Evolutionary conservation across 345 rosid species (phyloP).

Genomic region (Alliaria petiolata): DNA sequence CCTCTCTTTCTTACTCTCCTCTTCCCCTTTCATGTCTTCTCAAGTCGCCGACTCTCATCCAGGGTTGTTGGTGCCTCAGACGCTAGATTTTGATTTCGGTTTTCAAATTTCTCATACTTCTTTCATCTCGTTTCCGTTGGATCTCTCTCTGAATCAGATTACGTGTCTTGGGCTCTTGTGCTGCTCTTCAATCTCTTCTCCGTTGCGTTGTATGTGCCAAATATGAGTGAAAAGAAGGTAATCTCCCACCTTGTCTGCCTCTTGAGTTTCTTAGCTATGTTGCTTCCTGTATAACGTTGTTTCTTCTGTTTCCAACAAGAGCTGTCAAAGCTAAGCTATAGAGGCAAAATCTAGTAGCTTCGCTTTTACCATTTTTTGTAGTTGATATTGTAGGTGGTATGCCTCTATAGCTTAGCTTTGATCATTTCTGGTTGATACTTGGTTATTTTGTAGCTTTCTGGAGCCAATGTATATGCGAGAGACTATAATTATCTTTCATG

Average conservation of each 20-base stretch:
- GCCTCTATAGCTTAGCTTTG: neutral
- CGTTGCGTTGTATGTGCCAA: slow-evolving; percentile 27
- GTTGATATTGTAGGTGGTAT: neutral
- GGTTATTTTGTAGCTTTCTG: neutral
- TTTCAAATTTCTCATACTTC: slow-evolving; percentile 26
- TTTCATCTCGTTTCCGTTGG: slow-evolving; percentile 24
- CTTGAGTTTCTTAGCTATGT: neutral
- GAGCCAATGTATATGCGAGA: neutral
- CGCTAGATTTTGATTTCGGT: slow-evolving; percentile 37
- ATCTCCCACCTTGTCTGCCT: neutral
- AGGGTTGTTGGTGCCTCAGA: slow-evolving; percentile 46
- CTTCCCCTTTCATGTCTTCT: slow-evolving; percentile 88
- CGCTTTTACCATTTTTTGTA: neutral
- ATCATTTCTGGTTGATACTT: neutral
- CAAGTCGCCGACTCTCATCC: slow-evolving; percentile 45
- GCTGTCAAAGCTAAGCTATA: neutral
- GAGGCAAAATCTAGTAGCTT: neutral
- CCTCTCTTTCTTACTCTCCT: slow-evolving; percentile 42
- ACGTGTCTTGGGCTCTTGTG: slow-evolving; percentile 8
- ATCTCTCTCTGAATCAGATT: slow-evolving; percentile 24
- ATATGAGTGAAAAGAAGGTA: slow-evolving; percentile 81
- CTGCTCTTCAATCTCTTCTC: slow-evolving; percentile 20
- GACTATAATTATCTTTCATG: neutral
- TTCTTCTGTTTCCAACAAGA: neutral
- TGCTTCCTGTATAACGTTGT: neutral